Percentiles rank a stretch among this genome's conserved stretches.
phyloP scores from a whole-genome alignment of 495 filamentous ascomycete species.

The Tuber brumale region DNA sequence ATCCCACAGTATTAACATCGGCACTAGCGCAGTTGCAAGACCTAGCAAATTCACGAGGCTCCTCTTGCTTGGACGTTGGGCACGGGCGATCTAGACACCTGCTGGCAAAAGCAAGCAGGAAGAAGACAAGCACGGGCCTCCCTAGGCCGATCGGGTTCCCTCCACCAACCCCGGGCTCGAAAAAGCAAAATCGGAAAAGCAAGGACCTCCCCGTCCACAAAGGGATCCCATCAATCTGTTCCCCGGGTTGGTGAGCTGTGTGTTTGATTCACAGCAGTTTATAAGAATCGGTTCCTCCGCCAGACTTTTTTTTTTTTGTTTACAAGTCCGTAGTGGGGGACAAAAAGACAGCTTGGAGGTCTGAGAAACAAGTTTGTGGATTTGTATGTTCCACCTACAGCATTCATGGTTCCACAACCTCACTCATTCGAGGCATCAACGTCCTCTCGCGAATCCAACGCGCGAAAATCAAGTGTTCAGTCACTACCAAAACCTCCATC shows the following conservation, averaged over 20 bases:
- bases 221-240: not conserved
- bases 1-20: not conserved
- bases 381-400: constrained; percentile 27
- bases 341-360: not conserved
- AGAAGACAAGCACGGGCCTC: not conserved
- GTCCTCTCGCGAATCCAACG: constrained; percentile 25
- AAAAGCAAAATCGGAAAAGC: not conserved
- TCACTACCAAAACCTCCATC: constrained; percentile 27
- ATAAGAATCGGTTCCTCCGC: not conserved
- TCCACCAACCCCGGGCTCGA: not conserved
- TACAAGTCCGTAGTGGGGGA: not conserved
- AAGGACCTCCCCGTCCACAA: not conserved
- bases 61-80: not conserved
- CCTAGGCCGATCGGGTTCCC: not conserved
- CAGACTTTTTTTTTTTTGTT: not conserved
- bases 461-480: constrained; percentile 30
- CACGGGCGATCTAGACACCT: not conserved
- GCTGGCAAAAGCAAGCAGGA: not conserved
- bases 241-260: not conserved
- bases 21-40: constrained; percentile 16
- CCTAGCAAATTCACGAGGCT: not conserved
- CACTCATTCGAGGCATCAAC: constrained; percentile 1
- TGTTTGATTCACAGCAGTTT: not conserved
- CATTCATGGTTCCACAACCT: constrained; percentile 30
- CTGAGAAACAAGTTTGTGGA: constrained; percentile 17